Conservation (phyloP, 805 yeast genomes). For the Candida sakaeoensis region DNA sequence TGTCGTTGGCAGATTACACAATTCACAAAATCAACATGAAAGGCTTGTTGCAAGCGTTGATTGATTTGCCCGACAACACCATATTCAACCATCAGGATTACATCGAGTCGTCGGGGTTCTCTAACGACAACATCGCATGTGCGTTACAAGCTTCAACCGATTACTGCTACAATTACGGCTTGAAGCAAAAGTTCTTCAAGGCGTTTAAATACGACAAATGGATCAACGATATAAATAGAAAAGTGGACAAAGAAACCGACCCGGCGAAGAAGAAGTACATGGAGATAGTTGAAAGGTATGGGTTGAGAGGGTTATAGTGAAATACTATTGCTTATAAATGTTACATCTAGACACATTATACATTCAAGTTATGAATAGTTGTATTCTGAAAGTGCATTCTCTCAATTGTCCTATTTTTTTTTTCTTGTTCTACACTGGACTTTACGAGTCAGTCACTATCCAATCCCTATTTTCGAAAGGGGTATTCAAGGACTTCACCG, state of each 20-base stretch:
- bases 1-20: slow-evolving; percentile 37
- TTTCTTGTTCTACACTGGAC: too few relatives aligned
- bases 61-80: slow-evolving; percentile 10
- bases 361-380: too few relatives aligned
- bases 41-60: slow-evolving; percentile 21
- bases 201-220: not conserved
- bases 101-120: slow-evolving; percentile 12
- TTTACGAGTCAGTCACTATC: too few relatives aligned
- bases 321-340: too few relatives aligned
- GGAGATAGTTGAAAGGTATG: slow-evolving; percentile 5
- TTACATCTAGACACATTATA: too few relatives aligned
- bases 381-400: not conserved
- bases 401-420: too few relatives aligned
- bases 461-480: too few relatives aligned
- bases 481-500: too few relatives aligned
- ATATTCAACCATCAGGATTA: slow-evolving; percentile 5
- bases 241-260: not conserved
- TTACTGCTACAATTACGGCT: slow-evolving; percentile 20
- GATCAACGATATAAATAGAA: not conserved
- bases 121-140: slow-evolving; percentile 27
- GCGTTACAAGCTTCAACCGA: slow-evolving; percentile 23
- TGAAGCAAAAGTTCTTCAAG: slow-evolving; percentile 5
- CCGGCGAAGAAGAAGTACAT: slow-evolving; percentile 4
- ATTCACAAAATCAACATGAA: slow-evolving; percentile 31
- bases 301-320: slow-evolving; percentile 4